Base-by-base conservation (phyloP, 2,329 filamentous ascomycete species). In the Penicillium sp. region DNA sequence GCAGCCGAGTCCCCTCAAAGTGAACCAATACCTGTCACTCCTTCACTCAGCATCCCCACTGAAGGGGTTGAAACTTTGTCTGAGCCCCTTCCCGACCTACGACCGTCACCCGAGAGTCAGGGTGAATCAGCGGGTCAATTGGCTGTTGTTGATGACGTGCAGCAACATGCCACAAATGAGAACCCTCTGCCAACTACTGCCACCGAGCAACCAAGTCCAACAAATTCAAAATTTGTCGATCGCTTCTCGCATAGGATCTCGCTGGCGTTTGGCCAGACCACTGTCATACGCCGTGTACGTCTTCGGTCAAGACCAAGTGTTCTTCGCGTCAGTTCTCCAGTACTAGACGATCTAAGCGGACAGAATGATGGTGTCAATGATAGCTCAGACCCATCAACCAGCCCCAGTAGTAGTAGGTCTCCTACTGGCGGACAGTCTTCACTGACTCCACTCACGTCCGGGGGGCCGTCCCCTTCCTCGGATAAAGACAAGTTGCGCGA, bases 271-370 rank as follows among this genome's bases (percentile, higher is more conserved):
- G 72, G 72, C 2, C 68, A 72, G 36, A 68, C 73, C 21, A 78
- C 76, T 6, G 71, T 78, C 7, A 74, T 78, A 46, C 75, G 68
- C 49, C 74, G 75, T 50, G 63, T 69, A 2, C 68, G 71, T 54
- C 61, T 74, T 7, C 69, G 69, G 21, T 61, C 66, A 5, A 71
- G 75, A 41, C 72, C 72, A 4, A 73, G 63, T 38, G 66, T 76
- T 46, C 63, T 62, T 27, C 63, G 62, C 33, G 52, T 62, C 16
- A 60, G 68, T 6, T 63, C 60, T 36, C 60, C 63, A 2, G 50
- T 53, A 5, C 25, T 55, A 1, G 50, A 54, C 6, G 34, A 51
- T 34, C 38, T 66, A 7, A 55, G 55, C n/a, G 68, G 65, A 29
- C 61, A 68, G 33, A 65, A 64, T 3, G 69, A 71, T 43, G 70